phyloP scores from a whole-genome alignment of 2,329 filamentous ascomycete genomes.

The Cryoendolithus antarcticus region DNA sequence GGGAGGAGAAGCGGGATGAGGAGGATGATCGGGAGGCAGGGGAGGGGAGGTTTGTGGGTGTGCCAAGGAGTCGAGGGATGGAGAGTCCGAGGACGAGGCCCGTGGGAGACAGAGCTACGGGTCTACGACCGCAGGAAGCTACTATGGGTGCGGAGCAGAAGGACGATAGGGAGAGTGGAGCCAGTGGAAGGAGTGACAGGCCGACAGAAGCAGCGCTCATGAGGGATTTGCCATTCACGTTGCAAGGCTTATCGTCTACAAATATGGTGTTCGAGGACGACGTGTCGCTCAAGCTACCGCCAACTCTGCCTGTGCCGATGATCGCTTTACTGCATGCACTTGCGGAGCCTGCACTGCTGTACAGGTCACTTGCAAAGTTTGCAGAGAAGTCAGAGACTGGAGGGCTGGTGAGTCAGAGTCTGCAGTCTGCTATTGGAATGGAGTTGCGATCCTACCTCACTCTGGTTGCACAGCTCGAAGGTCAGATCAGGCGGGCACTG shows the following conservation, averaged over 20 bases:
- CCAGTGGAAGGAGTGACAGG: too few relatives aligned
- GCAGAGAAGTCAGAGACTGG: conserved; percentile 61
- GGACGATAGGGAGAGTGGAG: background rate
- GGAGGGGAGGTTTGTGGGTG: too few relatives aligned
- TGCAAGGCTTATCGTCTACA: conserved; percentile 82
- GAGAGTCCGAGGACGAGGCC: conserved; percentile 14
- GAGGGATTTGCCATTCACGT: conserved; percentile 73
- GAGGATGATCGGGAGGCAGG: too few relatives aligned
- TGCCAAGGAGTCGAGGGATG: conserved; percentile 12
- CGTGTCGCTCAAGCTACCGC: conserved; percentile 60
- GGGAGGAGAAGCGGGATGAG: background rate
- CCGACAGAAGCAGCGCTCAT: conserved; percentile 35
- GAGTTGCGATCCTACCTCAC: conserved; percentile 84
- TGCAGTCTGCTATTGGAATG: conserved; percentile 71
- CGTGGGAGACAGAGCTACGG: conserved; percentile 10
- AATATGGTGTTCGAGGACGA: conserved; percentile 64
- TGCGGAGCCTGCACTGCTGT: conserved; percentile 88
- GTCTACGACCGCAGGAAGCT: conserved; percentile 8
- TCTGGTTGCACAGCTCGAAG: conserved; percentile 82
- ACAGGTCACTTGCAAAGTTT: conserved; percentile 67
- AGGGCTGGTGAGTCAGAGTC: conserved; percentile 81
- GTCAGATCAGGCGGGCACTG: conserved; percentile 75
- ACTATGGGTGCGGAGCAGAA: conserved; percentile 7
- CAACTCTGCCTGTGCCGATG: conserved; percentile 69
- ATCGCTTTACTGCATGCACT: conserved; percentile 78